These are phyloP conservation scores for Cadophora gregata DNA, from an alignment of 2,329 filamentous ascomycete genomes.

Conservation along the genomic window DNA sequence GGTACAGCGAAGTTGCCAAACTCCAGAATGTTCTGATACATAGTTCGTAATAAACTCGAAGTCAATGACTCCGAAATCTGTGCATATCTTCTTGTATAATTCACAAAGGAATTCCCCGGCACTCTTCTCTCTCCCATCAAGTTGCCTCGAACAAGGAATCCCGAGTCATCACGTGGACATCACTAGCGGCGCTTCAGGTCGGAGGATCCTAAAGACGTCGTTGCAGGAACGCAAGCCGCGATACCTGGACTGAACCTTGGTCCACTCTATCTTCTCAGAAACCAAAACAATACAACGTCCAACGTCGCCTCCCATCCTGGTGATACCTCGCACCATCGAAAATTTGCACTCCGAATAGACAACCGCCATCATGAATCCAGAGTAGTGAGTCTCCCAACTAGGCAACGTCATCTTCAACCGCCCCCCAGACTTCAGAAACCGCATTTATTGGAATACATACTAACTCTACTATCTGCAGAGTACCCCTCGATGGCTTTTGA, in stretches of 20 bases:
- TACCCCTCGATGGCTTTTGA: slow-evolving; percentile 27
- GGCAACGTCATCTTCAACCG: slow-evolving; percentile 33
- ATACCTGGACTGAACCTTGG: slow-evolving; percentile 25
- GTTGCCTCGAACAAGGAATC: background rate
- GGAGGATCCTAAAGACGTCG: slow-evolving; percentile 27
- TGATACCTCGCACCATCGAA: slow-evolving; percentile 19
- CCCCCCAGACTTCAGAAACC: slow-evolving; percentile 31
- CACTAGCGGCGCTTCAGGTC: slow-evolving; percentile 23
- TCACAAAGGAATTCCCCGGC: background rate
- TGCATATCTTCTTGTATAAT: no score
- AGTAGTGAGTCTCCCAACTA: slow-evolving; percentile 71
- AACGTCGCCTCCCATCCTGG: slow-evolving; percentile 29
- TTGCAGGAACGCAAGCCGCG: slow-evolving; percentile 26
- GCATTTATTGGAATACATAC: slow-evolving; percentile 27
- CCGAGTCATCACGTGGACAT: slow-evolving; percentile 24
- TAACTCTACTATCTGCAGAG: slow-evolving; percentile 36
- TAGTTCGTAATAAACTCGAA: no score
- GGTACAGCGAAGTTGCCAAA: background rate
- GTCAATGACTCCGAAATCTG: no score
- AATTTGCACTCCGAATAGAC: slow-evolving; percentile 16
- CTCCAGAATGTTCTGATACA: background rate
- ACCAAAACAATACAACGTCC: slow-evolving; percentile 23
- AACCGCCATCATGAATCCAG: slow-evolving; percentile 78
- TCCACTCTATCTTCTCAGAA: slow-evolving; percentile 24
- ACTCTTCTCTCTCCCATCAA: background rate